These are phyloP conservation scores for Porogramme epimiltina DNA, from an alignment of 1,284 basidiomycete species.

Conservation along the genomic window DNA sequence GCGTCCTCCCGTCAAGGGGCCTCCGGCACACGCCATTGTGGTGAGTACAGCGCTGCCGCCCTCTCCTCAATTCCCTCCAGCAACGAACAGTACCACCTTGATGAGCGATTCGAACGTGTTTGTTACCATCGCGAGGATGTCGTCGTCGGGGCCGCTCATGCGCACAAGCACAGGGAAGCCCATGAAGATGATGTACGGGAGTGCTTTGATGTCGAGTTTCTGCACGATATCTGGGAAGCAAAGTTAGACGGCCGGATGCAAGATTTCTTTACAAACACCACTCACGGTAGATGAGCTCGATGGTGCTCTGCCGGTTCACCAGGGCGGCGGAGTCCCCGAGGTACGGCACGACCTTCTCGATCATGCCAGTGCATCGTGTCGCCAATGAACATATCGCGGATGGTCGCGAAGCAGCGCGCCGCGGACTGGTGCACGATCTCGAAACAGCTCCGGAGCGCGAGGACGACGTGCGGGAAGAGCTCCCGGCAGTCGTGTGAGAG, in stretches of 20 bases:
- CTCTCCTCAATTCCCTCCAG: too few relatives aligned
- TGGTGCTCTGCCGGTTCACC: constrained; percentile 85
- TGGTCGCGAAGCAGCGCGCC: constrained; percentile 84
- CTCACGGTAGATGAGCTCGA: constrained; percentile 90
- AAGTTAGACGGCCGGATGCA: not conserved
- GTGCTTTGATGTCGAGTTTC: constrained; percentile 88
- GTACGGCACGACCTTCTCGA: constrained; percentile 85
- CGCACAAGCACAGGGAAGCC: constrained; percentile 95
- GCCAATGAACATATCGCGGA: constrained; percentile 85
- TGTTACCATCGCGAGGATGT: constrained; percentile 90
- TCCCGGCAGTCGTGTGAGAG: constrained; percentile 72
- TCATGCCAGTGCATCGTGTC: constrained; percentile 88
- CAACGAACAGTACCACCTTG: constrained; percentile 99
- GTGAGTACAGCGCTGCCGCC: too few relatives aligned
- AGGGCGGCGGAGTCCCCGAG: constrained; percentile 80
- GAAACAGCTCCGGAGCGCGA: constrained; percentile 81
- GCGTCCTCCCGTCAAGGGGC: too few relatives aligned
- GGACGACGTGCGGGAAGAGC: constrained; percentile 77
- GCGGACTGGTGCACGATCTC: constrained; percentile 90
- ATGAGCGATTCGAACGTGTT: constrained; percentile 98
- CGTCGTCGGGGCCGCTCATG: constrained; percentile 95
- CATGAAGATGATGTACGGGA: constrained; percentile 97
- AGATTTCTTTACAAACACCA: constrained; percentile 16
- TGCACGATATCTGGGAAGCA: constrained; percentile 82
- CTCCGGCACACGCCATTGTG: too few relatives aligned